A percentile compares a stretch with the other conserved stretches of the same genome.
phyloP scores from a whole-genome alignment of 1,139 yeast genomes.

The Hemisphaericaspora subhashii region DNA sequence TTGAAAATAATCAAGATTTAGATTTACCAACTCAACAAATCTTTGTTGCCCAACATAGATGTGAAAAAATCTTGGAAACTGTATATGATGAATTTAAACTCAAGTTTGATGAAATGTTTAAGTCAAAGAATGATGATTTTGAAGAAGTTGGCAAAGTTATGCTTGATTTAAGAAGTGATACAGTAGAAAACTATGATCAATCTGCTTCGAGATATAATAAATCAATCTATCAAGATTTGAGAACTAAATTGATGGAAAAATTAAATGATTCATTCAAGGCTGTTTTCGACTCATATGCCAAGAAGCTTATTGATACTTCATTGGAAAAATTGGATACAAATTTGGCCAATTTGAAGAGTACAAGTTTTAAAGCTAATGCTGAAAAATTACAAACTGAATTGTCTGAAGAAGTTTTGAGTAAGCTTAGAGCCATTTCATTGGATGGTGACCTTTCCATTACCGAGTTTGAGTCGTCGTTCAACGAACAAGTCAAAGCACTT shows the following conservation, averaged over 20 bases:
- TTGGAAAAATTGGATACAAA: constrained; percentile 18
- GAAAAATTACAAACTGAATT: constrained; percentile 17
- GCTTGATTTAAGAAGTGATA: constrained; percentile 39
- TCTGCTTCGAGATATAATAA: constrained; percentile 73
- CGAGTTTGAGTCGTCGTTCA: constrained; percentile 17
- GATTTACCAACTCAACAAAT: constrained; percentile 97
- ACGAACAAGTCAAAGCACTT: constrained; percentile 22
- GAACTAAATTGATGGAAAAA: constrained; percentile 45
- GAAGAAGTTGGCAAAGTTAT: constrained; percentile 43
- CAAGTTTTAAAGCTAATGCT: constrained; percentile 21
- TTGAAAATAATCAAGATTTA: constrained; percentile 86
- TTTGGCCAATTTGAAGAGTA: constrained; percentile 22
- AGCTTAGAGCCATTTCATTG: constrained; percentile 23
- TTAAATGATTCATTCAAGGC: constrained; percentile 45
- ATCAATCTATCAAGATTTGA: constrained; percentile 64
- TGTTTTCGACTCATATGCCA: constrained; percentile 38
- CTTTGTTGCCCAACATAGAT: constrained; percentile 88
- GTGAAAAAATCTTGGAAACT: constrained; percentile 76
- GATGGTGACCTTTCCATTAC: constrained; percentile 22
- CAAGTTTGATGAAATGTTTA: constrained; percentile 27
- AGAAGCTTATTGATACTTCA: constrained; percentile 20
- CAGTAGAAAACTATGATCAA: constrained; percentile 57
- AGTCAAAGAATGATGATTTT: constrained; percentile 26
- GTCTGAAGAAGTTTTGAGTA: constrained; percentile 14
- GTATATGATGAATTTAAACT: constrained; percentile 49